These are phyloP conservation scores for Cenococcum geophilum DNA, from an alignment of 495 filamentous ascomycete species.

Conservation along the genomic window DNA sequence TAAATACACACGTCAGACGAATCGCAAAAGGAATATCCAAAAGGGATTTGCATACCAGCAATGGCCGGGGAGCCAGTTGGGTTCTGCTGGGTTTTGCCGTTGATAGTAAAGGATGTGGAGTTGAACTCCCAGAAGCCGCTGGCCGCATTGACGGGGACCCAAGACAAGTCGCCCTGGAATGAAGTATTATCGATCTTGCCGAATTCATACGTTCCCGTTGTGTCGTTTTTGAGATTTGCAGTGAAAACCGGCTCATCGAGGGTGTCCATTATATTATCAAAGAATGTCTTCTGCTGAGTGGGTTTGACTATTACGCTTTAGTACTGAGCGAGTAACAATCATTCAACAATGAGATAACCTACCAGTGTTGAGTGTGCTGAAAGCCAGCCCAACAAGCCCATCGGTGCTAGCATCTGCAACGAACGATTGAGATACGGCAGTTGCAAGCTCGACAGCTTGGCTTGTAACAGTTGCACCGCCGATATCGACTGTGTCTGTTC, in stretches of 20 bases:
- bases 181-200: slow-evolving; percentile 61
- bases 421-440: slow-evolving; percentile 57
- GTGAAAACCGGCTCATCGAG: slow-evolving; percentile 69
- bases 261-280: slow-evolving; percentile 61
- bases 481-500: slow-evolving; percentile 66
- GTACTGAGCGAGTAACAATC: background rate
- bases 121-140: slow-evolving; percentile 73
- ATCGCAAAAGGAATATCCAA: background rate
- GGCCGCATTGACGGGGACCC: slow-evolving; percentile 55
- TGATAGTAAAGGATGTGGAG: slow-evolving; percentile 53
- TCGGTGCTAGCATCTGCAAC: slow-evolving; percentile 54
- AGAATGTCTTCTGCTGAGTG: slow-evolving; percentile 67
- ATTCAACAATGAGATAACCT: background rate
- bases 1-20: slow-evolving; percentile 9
- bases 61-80: slow-evolving; percentile 37
- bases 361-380: slow-evolving; percentile 61
- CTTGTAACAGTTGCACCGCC: slow-evolving; percentile 60
- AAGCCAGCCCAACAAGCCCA: slow-evolving; percentile 75
- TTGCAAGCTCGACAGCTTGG: slow-evolving; percentile 70
- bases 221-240: slow-evolving; percentile 57
- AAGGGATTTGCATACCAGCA: slow-evolving; percentile 24
- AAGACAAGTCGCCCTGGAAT: slow-evolving; percentile 58
- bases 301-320: slow-evolving; percentile 51
- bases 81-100: slow-evolving; percentile 36
- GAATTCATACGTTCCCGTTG: slow-evolving; percentile 68